Evolutionary conservation across 1,284 basidiomycete species (phyloP), one percentile per base, ranked within the genome.

Genomic region (Heterobasidion irregulare): DNA sequence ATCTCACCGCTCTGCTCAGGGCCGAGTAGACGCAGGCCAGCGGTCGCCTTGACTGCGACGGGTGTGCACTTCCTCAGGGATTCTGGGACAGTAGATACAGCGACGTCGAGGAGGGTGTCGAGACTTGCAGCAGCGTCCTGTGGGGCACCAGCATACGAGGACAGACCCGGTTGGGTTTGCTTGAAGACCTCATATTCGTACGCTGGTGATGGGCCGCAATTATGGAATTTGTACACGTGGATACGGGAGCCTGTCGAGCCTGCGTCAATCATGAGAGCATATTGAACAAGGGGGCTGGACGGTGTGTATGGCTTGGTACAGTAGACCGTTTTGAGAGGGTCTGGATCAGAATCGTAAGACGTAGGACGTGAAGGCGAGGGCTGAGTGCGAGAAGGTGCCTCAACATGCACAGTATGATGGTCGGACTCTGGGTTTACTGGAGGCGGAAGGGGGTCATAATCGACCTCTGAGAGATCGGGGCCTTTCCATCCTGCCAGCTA

Each of bases 191-290:
- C 96, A 73, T 95, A 92, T 68, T 98, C 96, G 69, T 93, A 91
- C 53, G 80, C 72, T 0, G 94, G 87, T 6, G 89, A 81, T 0
- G 85, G 70, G 0, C 78, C 77, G 74, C 94, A 97, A 75, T 95
- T 89, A 77, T 95, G 82, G 80, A 98, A 97, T 68, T 96, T 97
- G 86, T 98, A 98, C 32, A 98, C 83, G 76, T 99, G 96, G 65
- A 99, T 95, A 15, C 96, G 85, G 1, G 94, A 97, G 18, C 96
- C 96, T 0, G 94, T 98, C 43, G 94, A 98, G 15, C 96, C 97
- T 0, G 97, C 96, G 68, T 99, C 96, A 70, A 99, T 92, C 84
- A 98, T 98, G 64, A 99, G 81, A 0, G 93, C 94, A 69, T 92
- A 99, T 70, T 98, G 94, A 8, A 94, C 88, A 54, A 94, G 73